Base-by-base conservation (phyloP, 2,329 filamentous ascomycete genomes). In the Venturia aucupariae region DNA sequence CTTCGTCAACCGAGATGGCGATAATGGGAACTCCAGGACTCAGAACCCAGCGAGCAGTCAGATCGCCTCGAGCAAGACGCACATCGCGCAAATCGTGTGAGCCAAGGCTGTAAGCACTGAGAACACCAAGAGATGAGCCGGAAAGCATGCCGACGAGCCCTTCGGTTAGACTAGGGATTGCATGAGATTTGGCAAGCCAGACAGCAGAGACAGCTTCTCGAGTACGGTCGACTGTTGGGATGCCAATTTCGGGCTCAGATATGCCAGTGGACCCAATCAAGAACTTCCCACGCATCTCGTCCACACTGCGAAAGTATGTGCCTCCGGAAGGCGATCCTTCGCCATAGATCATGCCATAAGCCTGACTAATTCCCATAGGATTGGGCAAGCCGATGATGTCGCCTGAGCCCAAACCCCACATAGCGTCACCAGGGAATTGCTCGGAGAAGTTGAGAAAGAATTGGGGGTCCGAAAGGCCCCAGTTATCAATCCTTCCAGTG, bases 11-110 rank as follows among this genome's bases (percentile, higher is more conserved):
- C 55, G 85, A 85, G 66, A 99, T 85, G 0, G 86, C 84, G 63
- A 97, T 83, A 67, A 99, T 94, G 0, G 94, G 94, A 3, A 97
- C 92, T 48, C 94, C 94, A 2, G 94, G 94, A 71, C 91, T 92
- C 15, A 97, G 80, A 11, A 90, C 86, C 93, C 93, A 97, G 68
- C 89, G 89, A 41, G 90, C 90, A 46, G 90, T 96, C 68, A 94
- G 82, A 70, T 95, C 89, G 4, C 92, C 92, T 48, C 85, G 85
- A 44, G 82, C 80, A 67, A 87, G 85, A 65, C 87, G 83, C 63
- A 85, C 81, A 62, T 85, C 79, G 61, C 87, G 84, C 30, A 84
- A 73, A 61, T 79, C 79, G 71, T 83, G 81, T 17, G 79, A 79
- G 30, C 88, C 89, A 0, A 97, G 78, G 24, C 90, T 88, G 76